Percentiles rank a stretch among this genome's conserved stretches.
Conservation (phyloP, 768 basidiomycete genomes). For the Basidioascus undulatus region DNA sequence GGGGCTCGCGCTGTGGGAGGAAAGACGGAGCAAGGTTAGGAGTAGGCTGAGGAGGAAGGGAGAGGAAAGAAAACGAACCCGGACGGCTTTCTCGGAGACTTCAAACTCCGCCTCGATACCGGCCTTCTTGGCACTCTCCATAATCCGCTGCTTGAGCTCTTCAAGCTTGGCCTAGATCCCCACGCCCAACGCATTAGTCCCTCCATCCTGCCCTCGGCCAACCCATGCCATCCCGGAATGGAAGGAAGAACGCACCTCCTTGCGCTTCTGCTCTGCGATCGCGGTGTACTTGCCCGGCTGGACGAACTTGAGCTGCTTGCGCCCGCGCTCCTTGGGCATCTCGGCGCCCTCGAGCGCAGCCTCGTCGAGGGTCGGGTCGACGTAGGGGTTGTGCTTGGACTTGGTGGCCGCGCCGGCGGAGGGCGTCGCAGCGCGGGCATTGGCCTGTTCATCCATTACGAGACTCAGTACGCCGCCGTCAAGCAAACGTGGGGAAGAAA, state of each 20-base stretch:
- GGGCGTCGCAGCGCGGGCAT: slow-evolving; percentile 44
- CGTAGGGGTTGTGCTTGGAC: slow-evolving; percentile 15
- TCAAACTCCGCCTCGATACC: slow-evolving; percentile 84
- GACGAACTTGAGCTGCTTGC: slow-evolving; percentile 56
- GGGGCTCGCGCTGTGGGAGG: slow-evolving; percentile 46
- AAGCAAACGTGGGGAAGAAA: neutral
- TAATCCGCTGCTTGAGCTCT: slow-evolving; percentile 73
- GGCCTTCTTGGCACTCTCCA: slow-evolving; percentile 74
- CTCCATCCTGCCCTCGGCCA: no score
- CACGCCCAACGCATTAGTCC: neutral
- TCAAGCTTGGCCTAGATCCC: slow-evolving; percentile 46
- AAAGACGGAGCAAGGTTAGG: neutral
- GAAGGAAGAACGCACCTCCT: slow-evolving; percentile 40
- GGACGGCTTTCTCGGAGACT: slow-evolving; percentile 65
- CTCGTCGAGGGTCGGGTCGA: slow-evolving; percentile 11
- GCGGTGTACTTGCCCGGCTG: slow-evolving; percentile 59
- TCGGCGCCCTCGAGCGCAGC: slow-evolving; percentile 39
- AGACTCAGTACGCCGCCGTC: neutral
- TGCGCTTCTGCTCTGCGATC: slow-evolving; percentile 23
- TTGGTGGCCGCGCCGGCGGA: slow-evolving; percentile 16
- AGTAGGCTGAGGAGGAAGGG: neutral
- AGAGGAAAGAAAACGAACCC: slow-evolving; percentile 26
- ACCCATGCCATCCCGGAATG: slow-evolving; percentile 27
- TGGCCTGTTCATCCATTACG: slow-evolving; percentile 26
- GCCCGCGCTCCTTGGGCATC: slow-evolving; percentile 33